A percentile compares a stretch with the other conserved stretches of the same genome.
Evolutionary conservation across 2,329 filamentous ascomycete species (phyloP).

Genomic region (Aspergillus niger): DNA sequence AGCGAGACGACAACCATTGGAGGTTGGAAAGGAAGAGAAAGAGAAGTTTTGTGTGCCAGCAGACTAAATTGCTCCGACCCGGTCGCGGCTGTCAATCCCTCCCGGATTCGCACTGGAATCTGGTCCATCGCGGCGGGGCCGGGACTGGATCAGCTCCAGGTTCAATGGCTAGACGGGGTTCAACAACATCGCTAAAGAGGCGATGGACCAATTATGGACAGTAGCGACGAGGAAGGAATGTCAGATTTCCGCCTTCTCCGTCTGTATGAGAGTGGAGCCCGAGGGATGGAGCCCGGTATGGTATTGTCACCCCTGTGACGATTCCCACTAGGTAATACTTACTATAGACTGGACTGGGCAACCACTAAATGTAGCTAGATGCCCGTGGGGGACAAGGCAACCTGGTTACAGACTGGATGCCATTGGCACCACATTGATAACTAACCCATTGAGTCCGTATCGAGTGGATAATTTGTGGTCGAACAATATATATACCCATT

Average conservation of each 20-base stretch:
- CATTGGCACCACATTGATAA: not conserved
- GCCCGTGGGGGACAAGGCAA: too few relatives aligned
- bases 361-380: not conserved
- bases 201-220: not conserved
- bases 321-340: too few relatives aligned
- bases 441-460: too few relatives aligned
- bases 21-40: not conserved
- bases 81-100: not conserved
- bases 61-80: not conserved
- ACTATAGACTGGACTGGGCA: not conserved
- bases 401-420: not conserved
- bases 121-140: not conserved
- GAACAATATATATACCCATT: not conserved
- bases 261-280: conserved; percentile 6
- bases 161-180: not conserved
- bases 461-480: too few relatives aligned
- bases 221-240: not conserved
- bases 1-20: not conserved
- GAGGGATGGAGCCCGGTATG: conserved; percentile 7
- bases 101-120: not conserved
- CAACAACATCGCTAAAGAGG: not conserved
- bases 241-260: not conserved
- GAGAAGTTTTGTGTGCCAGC: not conserved
- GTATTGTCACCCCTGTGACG: not conserved
- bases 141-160: not conserved